Evolutionary conservation across 2,329 filamentous ascomycete genomes (phyloP).

Genomic region (Colletotrichum gigasporum): DNA sequence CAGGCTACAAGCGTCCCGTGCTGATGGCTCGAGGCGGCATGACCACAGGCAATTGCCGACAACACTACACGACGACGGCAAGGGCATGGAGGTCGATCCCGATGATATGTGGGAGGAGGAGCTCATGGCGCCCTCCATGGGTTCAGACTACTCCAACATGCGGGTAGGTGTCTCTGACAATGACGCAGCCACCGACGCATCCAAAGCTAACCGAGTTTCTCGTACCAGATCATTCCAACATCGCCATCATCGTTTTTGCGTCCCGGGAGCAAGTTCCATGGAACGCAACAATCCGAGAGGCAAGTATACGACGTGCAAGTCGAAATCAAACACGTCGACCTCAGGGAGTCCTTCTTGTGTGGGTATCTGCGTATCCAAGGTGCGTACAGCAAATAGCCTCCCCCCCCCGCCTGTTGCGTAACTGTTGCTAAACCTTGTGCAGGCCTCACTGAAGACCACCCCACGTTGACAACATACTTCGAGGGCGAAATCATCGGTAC

Average conservation of each 20-base stretch:
- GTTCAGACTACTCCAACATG: constrained; percentile 46
- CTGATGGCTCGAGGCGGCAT: constrained; percentile 5
- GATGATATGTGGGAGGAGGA: constrained; percentile 37
- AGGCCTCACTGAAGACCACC: constrained; percentile 95
- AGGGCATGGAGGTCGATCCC: constrained; percentile 38
- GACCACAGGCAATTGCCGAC: background rate
- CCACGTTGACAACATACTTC: constrained; percentile 97
- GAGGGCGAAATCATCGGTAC: constrained; percentile 97
- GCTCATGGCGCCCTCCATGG: constrained; percentile 47
- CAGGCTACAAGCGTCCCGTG: constrained; percentile 3
- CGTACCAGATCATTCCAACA: constrained; percentile 72
- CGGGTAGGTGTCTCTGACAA: constrained; percentile 41
- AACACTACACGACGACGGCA: constrained; percentile 19
- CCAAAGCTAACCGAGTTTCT: background rate
- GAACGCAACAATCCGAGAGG: constrained; percentile 91
- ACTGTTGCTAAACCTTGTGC: constrained; percentile 21
- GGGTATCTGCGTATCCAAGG: constrained; percentile 97
- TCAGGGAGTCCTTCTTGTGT: constrained; percentile 92
- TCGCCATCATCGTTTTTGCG: constrained; percentile 89
- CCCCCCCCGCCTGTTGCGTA: constrained; percentile 27
- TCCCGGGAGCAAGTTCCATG: constrained; percentile 86
- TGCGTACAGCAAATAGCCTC: constrained; percentile 45
- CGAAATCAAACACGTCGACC: constrained; percentile 95
- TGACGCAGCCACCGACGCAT: background rate
- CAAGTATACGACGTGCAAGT: constrained; percentile 96